A percentile compares a stretch with the other conserved stretches of the same genome.
phyloP scores from a whole-genome alignment of 768 basidiomycete species.

The Hygrophorus pudorinus region DNA sequence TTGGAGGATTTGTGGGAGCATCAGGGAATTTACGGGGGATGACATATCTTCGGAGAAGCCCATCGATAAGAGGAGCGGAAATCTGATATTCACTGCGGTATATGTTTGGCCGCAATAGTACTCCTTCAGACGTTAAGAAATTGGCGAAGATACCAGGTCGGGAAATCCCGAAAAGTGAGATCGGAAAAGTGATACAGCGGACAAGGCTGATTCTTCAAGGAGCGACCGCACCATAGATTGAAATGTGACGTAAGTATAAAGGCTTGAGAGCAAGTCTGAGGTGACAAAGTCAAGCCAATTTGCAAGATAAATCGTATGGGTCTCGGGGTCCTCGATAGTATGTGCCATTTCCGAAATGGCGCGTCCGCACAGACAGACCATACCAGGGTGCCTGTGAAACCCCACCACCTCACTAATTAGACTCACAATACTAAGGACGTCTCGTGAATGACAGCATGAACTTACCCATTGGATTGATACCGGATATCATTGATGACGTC shows the following conservation, averaged over 20 bases:
- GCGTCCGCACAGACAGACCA: neutral
- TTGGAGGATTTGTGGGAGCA: no score
- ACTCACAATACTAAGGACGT: no score
- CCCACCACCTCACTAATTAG: no score
- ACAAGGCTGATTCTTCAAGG: neutral
- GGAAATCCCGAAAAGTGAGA: no score
- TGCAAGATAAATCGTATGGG: neutral
- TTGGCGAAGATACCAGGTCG: neutral
- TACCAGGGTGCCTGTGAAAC: neutral
- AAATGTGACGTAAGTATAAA: neutral
- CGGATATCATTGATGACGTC: neutral
- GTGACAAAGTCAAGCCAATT: neutral
- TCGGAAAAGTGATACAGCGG: neutral
- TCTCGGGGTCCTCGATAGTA: neutral
- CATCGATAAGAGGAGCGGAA: neutral
- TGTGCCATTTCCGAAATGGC: no score
- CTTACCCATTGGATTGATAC: neutral
- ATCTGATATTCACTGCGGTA: neutral
- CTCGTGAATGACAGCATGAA: no score
- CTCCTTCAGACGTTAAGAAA: constrained; percentile 1
- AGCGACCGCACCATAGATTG: neutral
- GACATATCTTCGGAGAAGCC: no score
- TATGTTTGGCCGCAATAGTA: neutral
- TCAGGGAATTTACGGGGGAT: no score
- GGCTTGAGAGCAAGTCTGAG: neutral